These are phyloP conservation scores for Diaporthe capsici DNA, from an alignment of 2,329 filamentous ascomycete species.

Conservation along the genomic window DNA sequence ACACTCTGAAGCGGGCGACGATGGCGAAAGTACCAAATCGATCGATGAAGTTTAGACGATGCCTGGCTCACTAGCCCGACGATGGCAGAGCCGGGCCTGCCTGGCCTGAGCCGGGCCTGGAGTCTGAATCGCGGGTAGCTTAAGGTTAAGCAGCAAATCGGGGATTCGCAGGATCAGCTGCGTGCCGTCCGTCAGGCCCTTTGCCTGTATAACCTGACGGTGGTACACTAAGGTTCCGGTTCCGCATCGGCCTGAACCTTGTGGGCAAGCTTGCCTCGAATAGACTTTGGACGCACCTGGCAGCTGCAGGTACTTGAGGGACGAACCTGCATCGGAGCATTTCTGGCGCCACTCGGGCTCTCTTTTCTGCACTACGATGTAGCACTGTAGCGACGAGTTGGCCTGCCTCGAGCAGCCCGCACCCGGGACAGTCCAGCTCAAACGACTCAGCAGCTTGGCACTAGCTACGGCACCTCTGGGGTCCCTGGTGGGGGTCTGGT, in stretches of 20 bases:
- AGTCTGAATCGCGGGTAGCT: constrained; percentile 29
- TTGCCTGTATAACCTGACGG: background rate
- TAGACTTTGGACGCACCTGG: constrained; percentile 32
- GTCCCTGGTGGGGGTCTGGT: constrained; percentile 21
- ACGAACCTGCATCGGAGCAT: constrained; percentile 40
- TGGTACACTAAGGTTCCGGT: constrained; percentile 25
- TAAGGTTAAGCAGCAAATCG: constrained; percentile 30
- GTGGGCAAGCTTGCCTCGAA: constrained; percentile 33
- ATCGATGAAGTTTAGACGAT: constrained; percentile 21
- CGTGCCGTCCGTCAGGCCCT: constrained; percentile 13
- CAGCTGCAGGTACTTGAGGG: constrained; percentile 36
- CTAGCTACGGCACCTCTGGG: constrained; percentile 19
- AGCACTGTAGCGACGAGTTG: constrained; percentile 13
- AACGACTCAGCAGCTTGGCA: constrained; percentile 32
- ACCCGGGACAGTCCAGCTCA: constrained; percentile 27
- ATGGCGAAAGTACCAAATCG: constrained; percentile 4
- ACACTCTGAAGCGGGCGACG: constrained; percentile 6
- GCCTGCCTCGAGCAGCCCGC: constrained; percentile 24
- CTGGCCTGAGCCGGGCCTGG: constrained; percentile 11
- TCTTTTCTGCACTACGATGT: background rate
- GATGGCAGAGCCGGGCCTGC: constrained; percentile 9
- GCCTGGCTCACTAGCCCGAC: background rate
- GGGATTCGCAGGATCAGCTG: constrained; percentile 24
- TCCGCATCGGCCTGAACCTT: constrained; percentile 37
- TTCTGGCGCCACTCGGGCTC: constrained; percentile 29